Evolutionary conservation across 2,329 filamentous ascomycete genomes (phyloP), one percentile per base, ranked within the genome.

Genomic region (Coniochaeta sp.): DNA sequence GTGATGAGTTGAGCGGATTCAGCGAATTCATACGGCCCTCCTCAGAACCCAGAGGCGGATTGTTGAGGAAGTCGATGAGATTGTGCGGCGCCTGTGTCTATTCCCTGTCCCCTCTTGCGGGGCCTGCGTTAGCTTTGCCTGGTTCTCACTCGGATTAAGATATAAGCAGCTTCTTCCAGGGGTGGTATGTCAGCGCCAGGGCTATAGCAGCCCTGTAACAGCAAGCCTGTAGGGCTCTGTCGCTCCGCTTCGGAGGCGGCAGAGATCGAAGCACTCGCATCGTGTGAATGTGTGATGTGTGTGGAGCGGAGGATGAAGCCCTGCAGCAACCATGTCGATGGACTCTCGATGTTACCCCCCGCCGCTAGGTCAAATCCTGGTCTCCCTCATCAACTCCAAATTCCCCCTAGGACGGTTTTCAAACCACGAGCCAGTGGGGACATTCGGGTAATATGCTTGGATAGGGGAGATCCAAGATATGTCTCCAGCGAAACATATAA

Each of bases 21-120:
- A 67, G 69, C 66, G 69, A 66, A 71, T 71, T 73, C 71, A 74
- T 74, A 62, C 65, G 70, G 64, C 60, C 62, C 62, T 62, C 63
- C 64, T 69, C 67, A 64, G 67, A 65, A 53, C n/a, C n/a, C n/a
- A n/a, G n/a, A n/a, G n/a, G n/a, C n/a, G 55, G 52, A 27, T 30
- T 60, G 62, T 64, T 61, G 51, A 66, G 55, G 56, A 56, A 57
- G 53, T 63, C 55, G 55, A 55, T 51, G 54, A 62, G 55, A 55
- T 60, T 58, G 57, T 62, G 58, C 57, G 51, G 58, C 50, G 59
- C 54, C 61, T 65, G 52, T 56, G 51, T 42, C 40, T 51, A 13
- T 12, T 30, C 51, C 45, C n/a, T 50, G 18, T 27, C 54, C 53
- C 53, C 52, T 48, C 52, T 50, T 30, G 47, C 46, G 49, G 51